phyloP scores from a whole-genome alignment of 2,329 filamentous ascomycete species.

The Nothopassalora personata region DNA sequence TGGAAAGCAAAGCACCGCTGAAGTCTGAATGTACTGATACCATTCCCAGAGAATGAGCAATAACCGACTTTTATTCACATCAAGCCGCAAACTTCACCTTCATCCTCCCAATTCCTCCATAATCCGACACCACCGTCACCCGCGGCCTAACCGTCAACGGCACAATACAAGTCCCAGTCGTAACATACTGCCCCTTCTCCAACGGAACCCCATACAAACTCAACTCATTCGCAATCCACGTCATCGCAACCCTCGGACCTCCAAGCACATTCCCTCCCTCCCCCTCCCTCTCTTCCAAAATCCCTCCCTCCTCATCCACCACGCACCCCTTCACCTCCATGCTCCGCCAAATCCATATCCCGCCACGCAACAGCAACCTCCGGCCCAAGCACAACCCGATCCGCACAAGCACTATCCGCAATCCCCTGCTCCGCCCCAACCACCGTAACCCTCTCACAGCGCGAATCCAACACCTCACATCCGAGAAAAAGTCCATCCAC shows the following conservation, averaged over 20 bases:
- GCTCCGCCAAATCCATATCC: background rate
- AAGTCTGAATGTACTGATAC: too few relatives aligned
- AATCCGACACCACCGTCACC: background rate
- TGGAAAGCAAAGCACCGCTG: too few relatives aligned
- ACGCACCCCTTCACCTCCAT: background rate
- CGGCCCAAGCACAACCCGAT: background rate
- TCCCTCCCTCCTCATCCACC: background rate
- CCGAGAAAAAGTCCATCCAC: background rate
- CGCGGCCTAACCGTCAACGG: background rate
- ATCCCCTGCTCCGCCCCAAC: background rate
- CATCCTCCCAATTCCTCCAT: background rate
- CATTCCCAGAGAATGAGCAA: too few relatives aligned
- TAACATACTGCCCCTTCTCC: background rate
- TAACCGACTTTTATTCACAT: background rate
- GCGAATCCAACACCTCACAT: background rate
- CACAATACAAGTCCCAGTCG: background rate
- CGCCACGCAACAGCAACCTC: background rate
- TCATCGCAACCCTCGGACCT: background rate
- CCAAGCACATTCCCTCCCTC: background rate
- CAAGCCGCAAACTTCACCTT: background rate
- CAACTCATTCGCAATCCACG: slow-evolving; percentile 2
- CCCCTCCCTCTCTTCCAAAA: background rate
- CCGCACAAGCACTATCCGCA: background rate
- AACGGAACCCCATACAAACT: background rate
- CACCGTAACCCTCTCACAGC: background rate